These are phyloP conservation scores for Citrus australasica DNA, from an alignment of 345 rosid genomes.

Conservation along the genomic window DNA sequence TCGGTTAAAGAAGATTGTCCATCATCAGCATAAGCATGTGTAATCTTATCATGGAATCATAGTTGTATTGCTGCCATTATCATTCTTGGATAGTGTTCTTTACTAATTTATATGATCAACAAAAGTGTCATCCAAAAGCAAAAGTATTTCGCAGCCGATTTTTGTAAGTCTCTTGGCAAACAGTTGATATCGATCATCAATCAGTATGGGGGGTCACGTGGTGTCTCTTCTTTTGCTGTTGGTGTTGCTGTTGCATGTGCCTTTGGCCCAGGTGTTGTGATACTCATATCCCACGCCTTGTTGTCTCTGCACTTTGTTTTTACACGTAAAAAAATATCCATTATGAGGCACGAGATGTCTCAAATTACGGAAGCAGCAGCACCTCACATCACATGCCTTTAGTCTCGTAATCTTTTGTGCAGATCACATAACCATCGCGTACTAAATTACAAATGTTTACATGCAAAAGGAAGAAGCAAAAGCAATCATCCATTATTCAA, in stretches of 20 bases:
- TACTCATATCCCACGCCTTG: neutral
- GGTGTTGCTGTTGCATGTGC: neutral
- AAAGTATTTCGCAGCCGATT: conserved; percentile 2
- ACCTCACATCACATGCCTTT: neutral
- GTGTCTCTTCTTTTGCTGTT: neutral
- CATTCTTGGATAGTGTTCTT: neutral
- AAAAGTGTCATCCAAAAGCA: conserved; percentile 1
- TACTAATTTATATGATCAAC: neutral
- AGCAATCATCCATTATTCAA: neutral
- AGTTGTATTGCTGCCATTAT: conserved; percentile 1
- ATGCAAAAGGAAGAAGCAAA: neutral
- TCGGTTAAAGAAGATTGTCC: conserved; percentile 7
- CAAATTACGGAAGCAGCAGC: neutral
- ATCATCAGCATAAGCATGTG: conserved; percentile 24
- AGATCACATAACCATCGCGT: neutral
- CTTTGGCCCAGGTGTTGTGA: neutral
- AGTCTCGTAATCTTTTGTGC: neutral
- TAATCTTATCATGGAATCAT: conserved; percentile 18
- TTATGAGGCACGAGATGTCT: neutral
- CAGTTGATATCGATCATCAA: neutral
- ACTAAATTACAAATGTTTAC: neutral
- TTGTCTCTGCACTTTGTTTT: neutral
- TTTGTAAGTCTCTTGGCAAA: neutral
- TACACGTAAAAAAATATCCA: neutral
- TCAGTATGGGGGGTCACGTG: conserved; percentile 6